Percentiles rank a stretch among this genome's conserved stretches.
Evolutionary conservation across 2,329 filamentous ascomycete genomes (phyloP).

Genomic region (Claviceps humidiphila): DNA sequence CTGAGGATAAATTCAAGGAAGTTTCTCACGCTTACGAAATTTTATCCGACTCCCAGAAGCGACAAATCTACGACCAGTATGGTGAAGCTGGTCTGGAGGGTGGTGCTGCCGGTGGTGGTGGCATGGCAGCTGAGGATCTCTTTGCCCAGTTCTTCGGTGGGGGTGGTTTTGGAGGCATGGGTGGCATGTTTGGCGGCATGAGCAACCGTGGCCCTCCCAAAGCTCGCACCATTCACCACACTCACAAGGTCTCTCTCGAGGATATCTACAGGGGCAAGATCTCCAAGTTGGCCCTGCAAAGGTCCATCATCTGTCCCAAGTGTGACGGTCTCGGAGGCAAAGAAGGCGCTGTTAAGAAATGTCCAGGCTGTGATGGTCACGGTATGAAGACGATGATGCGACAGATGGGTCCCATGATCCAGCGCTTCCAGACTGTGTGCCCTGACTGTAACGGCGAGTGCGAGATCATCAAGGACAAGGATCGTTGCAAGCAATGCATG

Average conservation of each 20-base stretch:
- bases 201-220: conserved; percentile 69
- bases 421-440: conserved; percentile 98
- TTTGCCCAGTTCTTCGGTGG: conserved; percentile 95
- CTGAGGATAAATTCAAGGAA: conserved; percentile 97
- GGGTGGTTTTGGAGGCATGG: conserved; percentile 48
- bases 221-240: conserved; percentile 93
- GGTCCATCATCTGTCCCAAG: conserved; percentile 91
- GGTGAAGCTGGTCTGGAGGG: conserved; percentile 93
- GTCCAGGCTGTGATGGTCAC: conserved; percentile 76
- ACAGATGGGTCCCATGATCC: conserved; percentile 99
- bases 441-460: conserved; percentile 96
- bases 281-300: conserved; percentile 92
- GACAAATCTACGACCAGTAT: conserved; percentile 89
- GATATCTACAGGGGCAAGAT: conserved; percentile 97
- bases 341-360: conserved; percentile 93
- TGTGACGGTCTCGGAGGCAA: conserved; percentile 93
- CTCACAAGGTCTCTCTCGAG: conserved; percentile 95
- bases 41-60: conserved; percentile 84
- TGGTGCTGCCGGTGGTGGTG: conserved; percentile 58
- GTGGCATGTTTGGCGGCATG: conserved; percentile 65
- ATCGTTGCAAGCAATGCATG: conserved; percentile 89
- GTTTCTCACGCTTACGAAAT: conserved; percentile 92
- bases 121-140: conserved; percentile 91
- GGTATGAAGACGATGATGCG: conserved; percentile 99
- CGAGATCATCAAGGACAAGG: conserved; percentile 91